Conservation (phyloP, 2,329 filamentous ascomycete species). For the Emmonsia crescens region DNA sequence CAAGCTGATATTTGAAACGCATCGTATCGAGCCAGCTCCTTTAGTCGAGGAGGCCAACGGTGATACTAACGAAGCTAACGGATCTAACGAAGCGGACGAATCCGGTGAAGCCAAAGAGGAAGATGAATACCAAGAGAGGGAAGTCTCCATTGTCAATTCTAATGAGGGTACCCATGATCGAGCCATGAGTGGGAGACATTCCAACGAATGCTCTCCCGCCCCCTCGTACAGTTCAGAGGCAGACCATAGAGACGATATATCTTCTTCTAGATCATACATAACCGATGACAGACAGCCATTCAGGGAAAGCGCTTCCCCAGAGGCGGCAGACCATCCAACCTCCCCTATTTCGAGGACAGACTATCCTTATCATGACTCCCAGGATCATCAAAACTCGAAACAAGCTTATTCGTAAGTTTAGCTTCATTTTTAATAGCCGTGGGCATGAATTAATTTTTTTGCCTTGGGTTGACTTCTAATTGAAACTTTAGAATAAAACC, state of each 20-base stretch:
- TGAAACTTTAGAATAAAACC: not conserved
- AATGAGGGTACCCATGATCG: not conserved
- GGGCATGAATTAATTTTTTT: not conserved
- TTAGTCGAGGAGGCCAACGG: constrained; percentile 9
- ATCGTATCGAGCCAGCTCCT: constrained; percentile 19
- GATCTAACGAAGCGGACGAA: not conserved
- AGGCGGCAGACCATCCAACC: not conserved
- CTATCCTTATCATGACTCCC: not conserved
- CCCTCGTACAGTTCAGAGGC: not conserved
- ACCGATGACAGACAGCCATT: not conserved
- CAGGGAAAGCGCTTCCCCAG: not conserved
- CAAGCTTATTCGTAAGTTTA: not conserved
- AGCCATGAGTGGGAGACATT: not conserved
- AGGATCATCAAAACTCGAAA: not conserved
- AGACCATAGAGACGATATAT: not conserved
- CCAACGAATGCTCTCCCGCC: not conserved
- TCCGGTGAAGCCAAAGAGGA: not conserved
- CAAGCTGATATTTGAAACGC: constrained; percentile 17
- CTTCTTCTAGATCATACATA: not conserved
- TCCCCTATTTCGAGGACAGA: not conserved
- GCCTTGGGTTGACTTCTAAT: not conserved
- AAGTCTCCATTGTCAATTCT: not conserved
- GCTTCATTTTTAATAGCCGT: not conserved
- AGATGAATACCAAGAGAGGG: not conserved
- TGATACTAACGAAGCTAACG: not conserved